Base-by-base conservation (phyloP, 495 filamentous ascomycete genomes). In the Penicillium tannophilum region DNA sequence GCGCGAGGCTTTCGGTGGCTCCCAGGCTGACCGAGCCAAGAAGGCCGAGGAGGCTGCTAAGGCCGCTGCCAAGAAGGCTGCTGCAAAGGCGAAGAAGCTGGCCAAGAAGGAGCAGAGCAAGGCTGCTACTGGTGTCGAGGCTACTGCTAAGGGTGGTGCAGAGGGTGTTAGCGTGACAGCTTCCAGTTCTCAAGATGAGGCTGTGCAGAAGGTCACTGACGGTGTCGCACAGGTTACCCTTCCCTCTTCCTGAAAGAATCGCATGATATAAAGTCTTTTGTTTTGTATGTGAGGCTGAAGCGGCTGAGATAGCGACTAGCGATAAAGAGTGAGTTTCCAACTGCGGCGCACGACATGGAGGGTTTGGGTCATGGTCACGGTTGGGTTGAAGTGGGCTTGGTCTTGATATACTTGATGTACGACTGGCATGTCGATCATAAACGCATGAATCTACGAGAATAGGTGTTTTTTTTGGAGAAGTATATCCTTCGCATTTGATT, bases 1-100 rank as follows among this genome's bases (percentile, higher is more conserved):
- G 93, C 84, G 86, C 53, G 84, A 86, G 39, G 76, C 78, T 64
- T 98, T 89, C 68, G 93, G 93, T 35, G 91, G 91, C 31, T 87
- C 83, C 1, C 84, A 90, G 66, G 87, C 84, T 54, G 77, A 84
- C 52, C 64, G 80, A 31, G 71, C 79, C 58, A 81, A 80, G 67
- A 84, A 90, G 69, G 89, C 88, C 54, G 85, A 90, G 48, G 86
- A 87, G 14, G 82, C 82, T 20, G 84, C 83, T n/a, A 85, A 75
- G 58, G 65, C 77, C 49, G 79, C 78, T 8, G 78, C 77, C 0
- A 80, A 79, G 56, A 84, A 82, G 68, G 82, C 80, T 30, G 81
- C 79, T 8, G 76, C 74, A 39, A 85, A 84, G 75, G 79, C 82
- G 19, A 76, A 77, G 60, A 84, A 85, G 76, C 77, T 77, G 71